Percentiles rank a stretch among this genome's conserved stretches.
Evolutionary conservation across 176 grass and related monocot species (phyloP).

Genomic region (Zea mays): DNA sequence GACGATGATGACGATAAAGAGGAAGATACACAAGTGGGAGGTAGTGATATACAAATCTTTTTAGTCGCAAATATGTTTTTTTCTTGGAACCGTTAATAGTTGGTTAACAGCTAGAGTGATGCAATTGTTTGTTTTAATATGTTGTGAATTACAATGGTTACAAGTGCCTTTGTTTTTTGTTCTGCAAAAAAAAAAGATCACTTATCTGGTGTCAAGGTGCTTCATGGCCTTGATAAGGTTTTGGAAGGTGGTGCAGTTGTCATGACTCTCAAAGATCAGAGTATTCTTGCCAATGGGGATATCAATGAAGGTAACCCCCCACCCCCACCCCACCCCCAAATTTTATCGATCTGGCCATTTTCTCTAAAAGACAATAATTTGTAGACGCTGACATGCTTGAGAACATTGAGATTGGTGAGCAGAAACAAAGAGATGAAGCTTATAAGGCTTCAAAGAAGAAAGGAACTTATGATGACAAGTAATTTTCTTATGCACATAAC

Average conservation of each 20-base stretch:
- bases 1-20: conserved; percentile 24
- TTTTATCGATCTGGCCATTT: conserved; percentile 32
- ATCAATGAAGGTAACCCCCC: conserved; percentile 75
- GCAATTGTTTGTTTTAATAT: neutral
- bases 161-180: conserved; percentile 22
- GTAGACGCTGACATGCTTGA: conserved; percentile 85
- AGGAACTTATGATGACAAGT: conserved; percentile 87
- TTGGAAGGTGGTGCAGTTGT: conserved; percentile 94
- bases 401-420: conserved; percentile 93
- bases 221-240: conserved; percentile 95
- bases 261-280: conserved; percentile 93
- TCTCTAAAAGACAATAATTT: conserved; percentile 37
- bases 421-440: conserved; percentile 77
- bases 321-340: neutral
- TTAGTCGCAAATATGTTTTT: conserved; percentile 1
- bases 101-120: neutral
- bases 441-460: conserved; percentile 85
- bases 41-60: conserved; percentile 36
- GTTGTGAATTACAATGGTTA: conserved; percentile 12
- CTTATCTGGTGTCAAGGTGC: conserved; percentile 91
- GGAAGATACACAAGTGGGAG: conserved; percentile 47
- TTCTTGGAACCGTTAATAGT: neutral
- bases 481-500: conserved; percentile 20
- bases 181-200: conserved; percentile 49
- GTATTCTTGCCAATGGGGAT: conserved; percentile 75